These are phyloP conservation scores for Panellus pusillus DNA, from an alignment of 768 basidiomycete species.

Conservation along the genomic window DNA sequence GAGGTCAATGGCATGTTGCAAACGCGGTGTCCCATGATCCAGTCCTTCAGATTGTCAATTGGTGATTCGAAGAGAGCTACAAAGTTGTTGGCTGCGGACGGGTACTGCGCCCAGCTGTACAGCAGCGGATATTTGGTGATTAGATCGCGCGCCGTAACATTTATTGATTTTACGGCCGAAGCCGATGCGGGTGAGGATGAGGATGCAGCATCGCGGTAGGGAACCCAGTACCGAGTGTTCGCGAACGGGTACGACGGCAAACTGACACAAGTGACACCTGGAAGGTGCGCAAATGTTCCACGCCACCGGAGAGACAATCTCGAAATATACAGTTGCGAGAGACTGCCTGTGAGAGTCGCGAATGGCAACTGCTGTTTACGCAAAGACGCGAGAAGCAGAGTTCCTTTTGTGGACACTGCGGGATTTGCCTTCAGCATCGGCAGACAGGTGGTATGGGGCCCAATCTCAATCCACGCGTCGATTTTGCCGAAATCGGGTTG, in stretches of 20 bases:
- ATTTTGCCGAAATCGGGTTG: constrained; percentile 27
- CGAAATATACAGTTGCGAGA: constrained; percentile 50
- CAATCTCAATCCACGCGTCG: constrained; percentile 64
- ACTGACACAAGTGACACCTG: constrained; percentile 41
- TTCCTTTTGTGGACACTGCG: constrained; percentile 27
- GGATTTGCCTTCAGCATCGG: constrained; percentile 53
- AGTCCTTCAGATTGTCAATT: constrained; percentile 39
- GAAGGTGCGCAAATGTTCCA: constrained; percentile 47
- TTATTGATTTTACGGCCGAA: background rate
- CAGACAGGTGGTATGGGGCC: constrained; percentile 59
- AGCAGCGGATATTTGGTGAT: constrained; percentile 36
- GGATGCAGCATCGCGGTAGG: constrained; percentile 33
- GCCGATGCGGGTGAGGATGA: background rate
- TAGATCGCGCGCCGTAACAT: background rate
- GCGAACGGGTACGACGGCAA: constrained; percentile 68
- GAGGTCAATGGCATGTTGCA: constrained; percentile 58
- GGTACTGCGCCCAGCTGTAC: constrained; percentile 42
- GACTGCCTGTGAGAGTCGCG: constrained; percentile 42
- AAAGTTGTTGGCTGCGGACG: constrained; percentile 34
- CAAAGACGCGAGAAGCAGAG: constrained; percentile 50
- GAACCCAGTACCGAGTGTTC: constrained; percentile 56
- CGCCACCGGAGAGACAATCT: constrained; percentile 52
- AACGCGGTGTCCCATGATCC: constrained; percentile 60
- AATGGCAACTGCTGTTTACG: constrained; percentile 44
- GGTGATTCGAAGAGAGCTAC: constrained; percentile 57